Conservation (phyloP, 345 rosid species). For the Eucalyptus pauciflora region DNA sequence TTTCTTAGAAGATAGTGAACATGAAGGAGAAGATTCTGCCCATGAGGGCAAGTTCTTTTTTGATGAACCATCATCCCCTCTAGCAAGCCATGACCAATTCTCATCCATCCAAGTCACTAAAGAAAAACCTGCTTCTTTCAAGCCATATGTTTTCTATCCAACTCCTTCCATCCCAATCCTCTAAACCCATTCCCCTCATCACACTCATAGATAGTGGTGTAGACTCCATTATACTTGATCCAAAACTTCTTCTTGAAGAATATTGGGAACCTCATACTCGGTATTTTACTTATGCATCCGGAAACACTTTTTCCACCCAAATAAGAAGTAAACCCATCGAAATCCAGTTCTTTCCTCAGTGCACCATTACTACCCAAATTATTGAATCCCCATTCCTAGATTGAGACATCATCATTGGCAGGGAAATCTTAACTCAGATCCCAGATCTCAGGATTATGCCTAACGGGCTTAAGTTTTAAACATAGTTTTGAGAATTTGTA, state of each 20-base stretch:
- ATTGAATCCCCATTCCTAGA: rapidly evolving
- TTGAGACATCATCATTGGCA: not conserved
- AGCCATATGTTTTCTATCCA: too few species aligned
- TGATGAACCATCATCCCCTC: too few species aligned
- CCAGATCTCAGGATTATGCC: rapidly evolving
- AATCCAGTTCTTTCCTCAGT: not conserved
- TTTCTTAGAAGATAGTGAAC: too few species aligned
- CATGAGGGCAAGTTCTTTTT: too few species aligned
- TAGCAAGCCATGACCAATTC: too few species aligned
- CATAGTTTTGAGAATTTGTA: not conserved
- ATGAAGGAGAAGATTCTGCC: too few species aligned
- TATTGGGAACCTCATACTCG: not conserved
- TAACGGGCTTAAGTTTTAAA: not conserved
- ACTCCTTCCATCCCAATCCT: too few species aligned
- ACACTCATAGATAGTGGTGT: too few species aligned
- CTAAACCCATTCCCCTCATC: too few species aligned
- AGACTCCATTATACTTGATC: not conserved
- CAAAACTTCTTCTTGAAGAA: not conserved
- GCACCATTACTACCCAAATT: not conserved
- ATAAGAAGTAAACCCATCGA: not conserved
- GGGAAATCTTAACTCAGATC: rapidly evolving
- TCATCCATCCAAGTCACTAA: too few species aligned
- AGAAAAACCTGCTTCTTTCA: too few species aligned
- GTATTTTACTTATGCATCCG: not conserved
- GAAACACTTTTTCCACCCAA: not conserved